A percentile compares a stretch with the other conserved stretches of the same genome.
Evolutionary conservation across 2,329 filamentous ascomycete species (phyloP).

Genomic region (Fusarium cyanostomum): DNA sequence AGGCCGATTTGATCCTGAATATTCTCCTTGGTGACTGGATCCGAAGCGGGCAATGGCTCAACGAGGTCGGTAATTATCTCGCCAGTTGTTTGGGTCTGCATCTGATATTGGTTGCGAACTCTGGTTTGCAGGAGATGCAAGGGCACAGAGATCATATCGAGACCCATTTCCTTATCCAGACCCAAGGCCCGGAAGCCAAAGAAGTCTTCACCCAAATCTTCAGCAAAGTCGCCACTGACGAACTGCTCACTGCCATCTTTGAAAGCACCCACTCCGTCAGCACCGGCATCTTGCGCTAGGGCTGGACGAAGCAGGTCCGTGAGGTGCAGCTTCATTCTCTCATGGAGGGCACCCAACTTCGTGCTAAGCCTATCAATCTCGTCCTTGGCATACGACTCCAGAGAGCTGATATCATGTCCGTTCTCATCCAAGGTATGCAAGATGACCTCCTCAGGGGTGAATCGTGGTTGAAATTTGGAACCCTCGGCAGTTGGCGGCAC

Average conservation of each 20-base stretch:
- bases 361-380: constrained; percentile 87
- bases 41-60: constrained; percentile 72
- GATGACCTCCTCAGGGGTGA: constrained; percentile 84
- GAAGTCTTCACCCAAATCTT: constrained; percentile 98
- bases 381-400: constrained; percentile 90
- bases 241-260: constrained; percentile 98
- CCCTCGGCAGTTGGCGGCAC: constrained; percentile 54
- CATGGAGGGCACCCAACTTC: constrained; percentile 86
- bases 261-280: constrained; percentile 90
- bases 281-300: constrained; percentile 75
- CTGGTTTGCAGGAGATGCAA: constrained; percentile 93
- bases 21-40: constrained; percentile 81
- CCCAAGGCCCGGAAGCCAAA: constrained; percentile 98
- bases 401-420: constrained; percentile 80
- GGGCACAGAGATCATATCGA: constrained; percentile 88
- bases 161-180: constrained; percentile 88
- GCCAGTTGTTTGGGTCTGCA: constrained; percentile 72
- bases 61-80: constrained; percentile 70
- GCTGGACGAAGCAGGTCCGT: constrained; percentile 94
- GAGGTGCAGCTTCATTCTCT: constrained; percentile 92
- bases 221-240: constrained; percentile 94
- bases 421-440: constrained; percentile 87
- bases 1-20: constrained; percentile 85
- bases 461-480: constrained; percentile 67
- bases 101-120: constrained; percentile 85